phyloP scores from a whole-genome alignment of 768 basidiomycete genomes.

The Tulasnella sp. region DNA sequence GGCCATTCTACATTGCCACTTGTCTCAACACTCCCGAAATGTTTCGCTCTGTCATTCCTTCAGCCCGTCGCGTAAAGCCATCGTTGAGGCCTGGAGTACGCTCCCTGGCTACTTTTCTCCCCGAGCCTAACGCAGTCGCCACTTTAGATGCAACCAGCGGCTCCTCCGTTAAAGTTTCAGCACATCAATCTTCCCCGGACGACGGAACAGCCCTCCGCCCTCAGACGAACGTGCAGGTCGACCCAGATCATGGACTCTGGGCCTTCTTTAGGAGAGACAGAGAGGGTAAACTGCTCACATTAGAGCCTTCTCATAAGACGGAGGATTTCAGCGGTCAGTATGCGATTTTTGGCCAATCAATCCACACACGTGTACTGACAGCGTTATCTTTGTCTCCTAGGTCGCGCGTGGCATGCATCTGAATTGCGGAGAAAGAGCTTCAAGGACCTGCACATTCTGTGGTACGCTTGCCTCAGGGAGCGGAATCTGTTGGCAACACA shows the following conservation, averaged over 20 bases:
- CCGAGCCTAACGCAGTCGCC: not conserved
- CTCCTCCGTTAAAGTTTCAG: not conserved
- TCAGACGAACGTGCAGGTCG: slow-evolving; percentile 34
- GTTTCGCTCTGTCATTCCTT: no score
- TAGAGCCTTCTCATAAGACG: slow-evolving; percentile 12
- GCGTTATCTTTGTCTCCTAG: slow-evolving; percentile 37
- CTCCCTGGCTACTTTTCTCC: not conserved
- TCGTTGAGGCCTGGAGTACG: no score
- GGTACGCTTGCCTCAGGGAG: slow-evolving; percentile 85
- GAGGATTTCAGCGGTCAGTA: slow-evolving; percentile 1
- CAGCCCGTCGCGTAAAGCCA: no score
- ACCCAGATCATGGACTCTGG: slow-evolving; percentile 63
- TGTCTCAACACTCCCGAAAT: no score
- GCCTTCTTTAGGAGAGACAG: slow-evolving; percentile 59
- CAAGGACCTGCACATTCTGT: slow-evolving; percentile 84
- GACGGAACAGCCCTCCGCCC: slow-evolving; percentile 27
- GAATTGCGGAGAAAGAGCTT: slow-evolving; percentile 89
- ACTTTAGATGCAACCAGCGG: not conserved
- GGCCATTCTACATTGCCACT: no score
- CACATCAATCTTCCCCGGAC: not conserved
- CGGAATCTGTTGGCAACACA: slow-evolving; percentile 86
- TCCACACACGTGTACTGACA: slow-evolving; percentile 23
- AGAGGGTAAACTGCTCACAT: slow-evolving; percentile 30
- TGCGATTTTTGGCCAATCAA: slow-evolving; percentile 7
- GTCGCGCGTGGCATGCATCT: slow-evolving; percentile 73